Evolutionary conservation across 23 red algal genomes (phyloP), one percentile per base, ranked within the genome.

Genomic region (Chondrus crispus): DNA sequence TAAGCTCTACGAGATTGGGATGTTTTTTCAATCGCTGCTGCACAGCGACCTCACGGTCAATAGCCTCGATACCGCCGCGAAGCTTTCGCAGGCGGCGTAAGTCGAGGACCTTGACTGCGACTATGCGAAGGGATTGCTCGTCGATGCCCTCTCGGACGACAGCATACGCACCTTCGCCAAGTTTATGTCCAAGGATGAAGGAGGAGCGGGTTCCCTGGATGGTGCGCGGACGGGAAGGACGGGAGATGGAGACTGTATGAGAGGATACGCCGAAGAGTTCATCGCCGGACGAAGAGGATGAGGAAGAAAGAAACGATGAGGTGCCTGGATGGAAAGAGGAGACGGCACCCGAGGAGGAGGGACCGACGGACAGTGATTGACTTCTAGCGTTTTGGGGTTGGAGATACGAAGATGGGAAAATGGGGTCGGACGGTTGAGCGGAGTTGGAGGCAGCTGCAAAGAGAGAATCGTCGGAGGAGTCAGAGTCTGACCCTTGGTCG

Each of bases 91-190:
- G 36, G 32, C 91, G 91, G 29, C 81, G 79, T 36, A 91, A 87
- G 84, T 99, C 94, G 52, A 99, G 69, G 42, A 99, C 86, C 62
- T 99, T 99, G 73, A 93, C 66, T 16, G 97, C 97, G 36, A 96
- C 94, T n/a, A 99, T 91, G 30, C 97, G 93, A 58, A 99, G 73
- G 26, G 93, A 88, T 26, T 86, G 86, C 51, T 91, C 78, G 55
- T 99, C 94, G 40, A 99, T 96, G 1, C 88, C 97, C 57, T 99
- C 97, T n/a, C 72, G 68, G 46, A 99, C 97, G 70, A 90, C 93
- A 30, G 97, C 94, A 58, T 94, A 90, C 4, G 97, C 91, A 75
- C 97, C 97, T 74, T 96, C 93, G 24, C 97, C 97, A 1, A 99
- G 95, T 55, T 95, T 94, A 14, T 82, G 88, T 48, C 97, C 97